Conservation (phyloP, 441 rosid genomes). For the Gossypium lobatum region DNA sequence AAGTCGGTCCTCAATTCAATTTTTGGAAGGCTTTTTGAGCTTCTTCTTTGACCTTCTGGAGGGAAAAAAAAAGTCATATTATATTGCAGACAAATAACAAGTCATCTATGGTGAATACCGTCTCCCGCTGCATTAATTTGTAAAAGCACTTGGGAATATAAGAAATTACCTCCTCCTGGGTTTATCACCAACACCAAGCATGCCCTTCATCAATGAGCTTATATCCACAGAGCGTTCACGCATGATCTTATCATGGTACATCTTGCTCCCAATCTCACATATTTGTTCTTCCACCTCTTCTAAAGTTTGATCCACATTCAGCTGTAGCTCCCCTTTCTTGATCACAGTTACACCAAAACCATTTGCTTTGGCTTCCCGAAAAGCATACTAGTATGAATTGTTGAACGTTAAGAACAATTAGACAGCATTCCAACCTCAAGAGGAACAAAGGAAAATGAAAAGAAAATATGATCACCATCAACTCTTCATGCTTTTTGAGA, state of each 20-base stretch:
- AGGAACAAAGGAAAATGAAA: not conserved
- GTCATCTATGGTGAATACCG: not conserved
- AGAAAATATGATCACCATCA: not conserved
- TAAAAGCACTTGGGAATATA: not conserved
- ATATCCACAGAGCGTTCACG: slow-evolving; percentile 66
- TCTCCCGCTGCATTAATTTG: not conserved
- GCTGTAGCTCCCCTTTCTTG: slow-evolving; percentile 63
- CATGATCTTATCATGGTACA: slow-evolving; percentile 78
- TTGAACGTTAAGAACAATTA: not conserved
- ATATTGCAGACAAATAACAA: not conserved
- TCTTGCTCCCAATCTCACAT: slow-evolving; percentile 76
- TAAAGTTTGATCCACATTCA: slow-evolving; percentile 71
- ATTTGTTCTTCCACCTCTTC: slow-evolving; percentile 82
- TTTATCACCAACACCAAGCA: slow-evolving; percentile 37
- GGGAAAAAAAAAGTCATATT: not conserved
- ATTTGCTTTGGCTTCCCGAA: slow-evolving; percentile 77
- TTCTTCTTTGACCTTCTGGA: slow-evolving; percentile 32
- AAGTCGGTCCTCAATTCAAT: not conserved
- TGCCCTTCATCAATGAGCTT: slow-evolving; percentile 74
- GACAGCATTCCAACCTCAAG: not conserved
- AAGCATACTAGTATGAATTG: slow-evolving; percentile 49
- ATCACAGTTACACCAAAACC: slow-evolving; percentile 81
- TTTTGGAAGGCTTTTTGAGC: slow-evolving; percentile 30
- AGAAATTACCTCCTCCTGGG: slow-evolving; percentile 36
- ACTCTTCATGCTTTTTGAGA: not conserved